Evolutionary conservation across 2,329 filamentous ascomycete species (phyloP).

Genomic region (Phaeosphaeria sp.): DNA sequence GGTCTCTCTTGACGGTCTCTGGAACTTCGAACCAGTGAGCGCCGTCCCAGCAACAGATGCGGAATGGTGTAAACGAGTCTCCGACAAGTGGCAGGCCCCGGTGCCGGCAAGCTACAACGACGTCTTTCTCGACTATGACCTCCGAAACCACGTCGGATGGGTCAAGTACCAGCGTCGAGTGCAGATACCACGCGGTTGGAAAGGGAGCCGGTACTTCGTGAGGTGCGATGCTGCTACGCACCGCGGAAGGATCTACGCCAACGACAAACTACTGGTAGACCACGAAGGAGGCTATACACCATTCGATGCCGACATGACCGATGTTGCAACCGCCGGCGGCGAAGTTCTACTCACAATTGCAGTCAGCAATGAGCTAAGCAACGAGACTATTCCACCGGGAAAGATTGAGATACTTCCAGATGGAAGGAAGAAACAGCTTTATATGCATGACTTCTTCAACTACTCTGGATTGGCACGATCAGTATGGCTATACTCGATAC

Average conservation of each 20-base stretch:
- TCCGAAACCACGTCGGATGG: constrained; percentile 14
- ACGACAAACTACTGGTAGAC: constrained; percentile 5
- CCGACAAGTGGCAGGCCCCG: constrained; percentile 5
- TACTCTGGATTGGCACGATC: constrained; percentile 16
- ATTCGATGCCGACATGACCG: constrained; percentile 14
- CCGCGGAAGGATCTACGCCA: constrained; percentile 8
- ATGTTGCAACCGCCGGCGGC: constrained; percentile 5
- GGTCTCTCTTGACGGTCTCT: constrained; percentile 9
- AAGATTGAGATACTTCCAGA: constrained; percentile 4
- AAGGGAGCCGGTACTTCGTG: constrained; percentile 3
- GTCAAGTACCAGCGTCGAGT: constrained; percentile 12
- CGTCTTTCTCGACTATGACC: constrained; percentile 8
- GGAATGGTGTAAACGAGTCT: background rate
- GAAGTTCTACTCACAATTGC: constrained; percentile 10
- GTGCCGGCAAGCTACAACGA: constrained; percentile 17
- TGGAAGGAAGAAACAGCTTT: constrained; percentile 7
- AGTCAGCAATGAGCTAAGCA: constrained; percentile 11
- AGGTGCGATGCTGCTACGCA: constrained; percentile 16
- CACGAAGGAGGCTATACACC: constrained; percentile 14
- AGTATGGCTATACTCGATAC: constrained; percentile 15
- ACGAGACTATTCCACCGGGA: constrained; percentile 12
- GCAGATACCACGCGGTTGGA: constrained; percentile 9
- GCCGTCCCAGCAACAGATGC: background rate
- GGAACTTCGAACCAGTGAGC: constrained; percentile 10
- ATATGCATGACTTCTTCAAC: constrained; percentile 18